Evolutionary conservation across 306 rosid species (phyloP), one percentile per base, ranked within the genome.

Genomic region (Crotalaria pallida): DNA sequence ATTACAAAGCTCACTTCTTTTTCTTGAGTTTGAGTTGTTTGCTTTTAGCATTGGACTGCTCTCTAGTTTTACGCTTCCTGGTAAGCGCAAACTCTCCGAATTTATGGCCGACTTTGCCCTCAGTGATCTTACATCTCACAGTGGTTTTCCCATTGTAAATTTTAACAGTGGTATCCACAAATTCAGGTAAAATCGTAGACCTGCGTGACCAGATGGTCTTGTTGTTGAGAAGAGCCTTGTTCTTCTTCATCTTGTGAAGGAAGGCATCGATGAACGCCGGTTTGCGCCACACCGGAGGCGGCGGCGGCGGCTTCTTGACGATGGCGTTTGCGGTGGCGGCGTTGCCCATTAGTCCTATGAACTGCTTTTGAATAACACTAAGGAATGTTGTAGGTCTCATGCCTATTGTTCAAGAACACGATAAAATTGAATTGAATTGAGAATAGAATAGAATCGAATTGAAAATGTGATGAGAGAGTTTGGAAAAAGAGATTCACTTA

Each of bases 11-110:
- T 78, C 71, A 79, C 82, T 79, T 79, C 60, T 79, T 79, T 72
- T 79, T 79, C 79, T 72, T 79, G 7, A 40, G 71, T 69, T 79
- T 79, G 36, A 72, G 58, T 56, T 75, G 31, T 27, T 27, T 27
- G 31, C 5, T 66, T 52, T 79, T 79, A 56, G 78, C 57, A 65
- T 13, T 66, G 57, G 75, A 4, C 40, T 79, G 82, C 36, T 72
- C 82, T 72, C 10, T 66, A 21, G 45, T 29, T 69, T 72, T 79
- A 47, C 79, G 82, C 61, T 79, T 79, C 75, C 79, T 79, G 44
- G 82, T 79, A 45, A 79, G 82, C 10, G 82, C 82, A 21, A 79
- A 79, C 60, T 79, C 82, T 6, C 82, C 82, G 18, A 79, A 79
- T 44, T 79, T 79, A 44, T 79, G 82, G 41, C 82, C 82, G 6